Evolutionary conservation across 192 early-diverging fungal genomes (phyloP), one percentile per base, ranked within the genome.

Genomic region (Coemansia interrupta): DNA sequence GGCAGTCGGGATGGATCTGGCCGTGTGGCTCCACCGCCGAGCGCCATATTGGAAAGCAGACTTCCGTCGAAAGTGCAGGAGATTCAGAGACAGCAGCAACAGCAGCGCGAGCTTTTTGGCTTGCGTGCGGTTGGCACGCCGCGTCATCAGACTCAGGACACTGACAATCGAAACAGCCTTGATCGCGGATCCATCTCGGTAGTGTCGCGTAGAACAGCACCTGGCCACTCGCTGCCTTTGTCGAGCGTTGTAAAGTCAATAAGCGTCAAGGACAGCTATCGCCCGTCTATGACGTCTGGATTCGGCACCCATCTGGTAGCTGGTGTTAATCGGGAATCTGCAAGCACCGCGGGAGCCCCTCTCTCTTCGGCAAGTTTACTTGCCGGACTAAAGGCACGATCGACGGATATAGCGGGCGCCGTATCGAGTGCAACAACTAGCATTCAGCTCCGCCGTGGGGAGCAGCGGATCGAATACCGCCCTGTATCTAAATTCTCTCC

Each of bases 11-110:
- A 23, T 22, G 50, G 49, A 8, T n/a, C 42, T 11, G 53, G 12
- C 30, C 29, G 10, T 49, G 68, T 77, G 38, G 68, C 74, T 4
- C 74, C 74, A 19, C 74, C 74, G 48, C 74, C 74, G 5, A 67
- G 49, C 11, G 60, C 56, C 12, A 53, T 63, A 10, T n/a, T 68
- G 39, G 63, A 44, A 41, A 62, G n/a, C 45, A 57, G 62, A 42
- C 41, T 58, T 41, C 60, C 41, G 20, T 56, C 60, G 9, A 48
- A 46, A 13, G 54, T 42, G 9, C 39, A 42, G 10, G 40, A 55
- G 47, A 18, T 49, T 10, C 20, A 49, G 47, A 49, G 47, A 36
- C 32, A 36, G 54, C 54, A 55, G 54, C 54, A 55, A 22, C 38
- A 24, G 13, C 39, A 64, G 20, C 53, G 20, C 15, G 26, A 40